Evolutionary conservation across 495 filamentous ascomycete species (phyloP), one percentile per base, ranked within the genome.

Genomic region (Daldinia vernicosa): DNA sequence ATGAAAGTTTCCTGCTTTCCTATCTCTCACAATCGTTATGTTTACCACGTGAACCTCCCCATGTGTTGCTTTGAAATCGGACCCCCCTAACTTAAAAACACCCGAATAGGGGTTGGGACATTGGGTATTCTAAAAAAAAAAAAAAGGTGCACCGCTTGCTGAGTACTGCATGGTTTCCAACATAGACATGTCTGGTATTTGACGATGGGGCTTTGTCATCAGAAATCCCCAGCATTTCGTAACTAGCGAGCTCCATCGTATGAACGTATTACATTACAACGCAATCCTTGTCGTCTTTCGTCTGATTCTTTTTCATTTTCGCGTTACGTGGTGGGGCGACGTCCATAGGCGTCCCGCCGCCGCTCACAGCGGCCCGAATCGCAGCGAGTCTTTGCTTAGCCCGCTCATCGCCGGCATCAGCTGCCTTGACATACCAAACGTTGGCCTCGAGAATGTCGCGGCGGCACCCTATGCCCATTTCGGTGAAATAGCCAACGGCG

Each of bases 351-450:
- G 81, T 84, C 9, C 86, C 87, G 1, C 92, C 92, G 6, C 95
- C 95, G 40, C 91, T 90, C 14, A 92, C 91, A 14, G 96, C 95
- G 0, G 91, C 91, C 22, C 89, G 87, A 66, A 99, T 98, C 8
- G 92, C 90, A 35, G 91, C 90, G 27, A 99, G 84, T 4, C 95
- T 87, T 64, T 93, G 89, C 75, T 91, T 93, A 17, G 95, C 95
- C 19, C 93, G 88, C 72, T 93, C 91, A 70, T 98, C 95, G 47
- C 95, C 95, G 47, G 93, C 89, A 64, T 97, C 95, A 9, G 95
- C 96, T 2, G 95, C 95, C 78, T 92, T 92, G 58, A 98, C 96
- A 76, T 99, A 99, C 96, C 95, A 98, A 7, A 97, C 92, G 73
- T 98, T 98, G 60, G 95, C 95, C 76, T 98, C 93, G 65, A 99